These are phyloP conservation scores for Metschnikowia koreensis DNA, from an alignment of 805 yeast species.

Conservation along the genomic window DNA sequence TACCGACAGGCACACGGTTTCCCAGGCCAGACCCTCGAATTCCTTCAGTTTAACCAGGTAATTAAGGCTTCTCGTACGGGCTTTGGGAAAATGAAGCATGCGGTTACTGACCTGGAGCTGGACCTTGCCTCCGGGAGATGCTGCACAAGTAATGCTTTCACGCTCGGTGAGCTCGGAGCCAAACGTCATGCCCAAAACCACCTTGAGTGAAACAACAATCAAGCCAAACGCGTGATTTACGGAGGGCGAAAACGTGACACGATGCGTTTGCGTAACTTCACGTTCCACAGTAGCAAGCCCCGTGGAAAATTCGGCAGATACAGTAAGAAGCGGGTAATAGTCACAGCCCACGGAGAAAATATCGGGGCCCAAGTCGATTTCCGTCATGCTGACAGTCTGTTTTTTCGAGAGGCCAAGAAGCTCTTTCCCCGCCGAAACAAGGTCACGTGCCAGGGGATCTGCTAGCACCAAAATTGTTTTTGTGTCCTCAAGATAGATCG, in stretches of 20 bases:
- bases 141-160: conserved; percentile 15
- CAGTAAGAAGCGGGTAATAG: conserved; percentile 13
- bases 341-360: conserved; percentile 9
- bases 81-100: conserved; percentile 17
- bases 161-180: conserved; percentile 8
- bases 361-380: conserved; percentile 14
- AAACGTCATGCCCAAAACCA: conserved; percentile 7
- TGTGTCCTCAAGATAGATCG: conserved; percentile 12
- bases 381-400: conserved; percentile 5
- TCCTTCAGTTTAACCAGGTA: conserved; percentile 1
- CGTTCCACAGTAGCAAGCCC: conserved; percentile 10
- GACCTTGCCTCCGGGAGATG: conserved; percentile 16
- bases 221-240: conserved; percentile 8
- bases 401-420: not conserved
- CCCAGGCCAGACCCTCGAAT: conserved; percentile 12
- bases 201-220: conserved; percentile 1
- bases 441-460: conserved; percentile 3
- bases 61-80: conserved; percentile 11
- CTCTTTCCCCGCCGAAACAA: conserved; percentile 5
- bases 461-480: conserved; percentile 10
- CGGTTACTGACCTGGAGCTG: conserved; percentile 19
- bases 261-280: conserved; percentile 8
- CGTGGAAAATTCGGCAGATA: conserved; percentile 13
- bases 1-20: conserved; percentile 7
- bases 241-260: conserved; percentile 6